Conservation (phyloP, 495 filamentous ascomycete species). For the Lasiosphaeris hirsuta region DNA sequence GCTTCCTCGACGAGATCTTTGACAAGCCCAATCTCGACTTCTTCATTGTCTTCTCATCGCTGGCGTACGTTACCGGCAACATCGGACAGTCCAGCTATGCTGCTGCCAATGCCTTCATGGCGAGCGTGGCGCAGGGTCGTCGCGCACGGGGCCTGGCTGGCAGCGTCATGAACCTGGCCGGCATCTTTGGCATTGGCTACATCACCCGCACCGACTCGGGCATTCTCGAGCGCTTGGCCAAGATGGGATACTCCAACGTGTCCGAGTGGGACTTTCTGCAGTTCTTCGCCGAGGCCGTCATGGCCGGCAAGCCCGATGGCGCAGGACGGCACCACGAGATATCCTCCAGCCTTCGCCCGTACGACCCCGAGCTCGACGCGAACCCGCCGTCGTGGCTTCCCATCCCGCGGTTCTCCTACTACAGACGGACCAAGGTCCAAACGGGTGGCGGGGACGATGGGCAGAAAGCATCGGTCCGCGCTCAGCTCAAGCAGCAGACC, state of each 20-base stretch:
- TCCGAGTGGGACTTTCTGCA: constrained; percentile 10
- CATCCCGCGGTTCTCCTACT: neutral
- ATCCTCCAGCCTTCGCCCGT: neutral
- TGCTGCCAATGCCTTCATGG: constrained; percentile 52
- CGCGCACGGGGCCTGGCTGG: constrained; percentile 29
- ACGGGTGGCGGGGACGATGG: neutral
- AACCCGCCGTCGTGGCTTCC: neutral
- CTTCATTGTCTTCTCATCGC: constrained; percentile 54
- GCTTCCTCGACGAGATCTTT: constrained; percentile 38
- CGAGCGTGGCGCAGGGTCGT: constrained; percentile 25
- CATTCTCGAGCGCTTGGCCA: neutral
- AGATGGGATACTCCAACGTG: neutral
- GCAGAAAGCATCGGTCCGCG: too few relatives aligned
- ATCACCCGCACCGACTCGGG: neutral
- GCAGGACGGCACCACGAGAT: neutral
- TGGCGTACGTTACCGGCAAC: constrained; percentile 44
- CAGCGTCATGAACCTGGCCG: constrained; percentile 40
- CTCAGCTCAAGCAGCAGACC: neutral
- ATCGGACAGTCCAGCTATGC: constrained; percentile 48
- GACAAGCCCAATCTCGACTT: constrained; percentile 45
- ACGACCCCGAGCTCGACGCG: neutral
- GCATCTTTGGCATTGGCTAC: constrained; percentile 23
- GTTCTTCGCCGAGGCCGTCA: constrained; percentile 13
- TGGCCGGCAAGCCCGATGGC: neutral
- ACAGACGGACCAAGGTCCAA: neutral